Evolutionary conservation across 805 yeast genomes (phyloP), one percentile per base, ranked within the genome.

Genomic region (Cyberlindnera subsufficiens): DNA sequence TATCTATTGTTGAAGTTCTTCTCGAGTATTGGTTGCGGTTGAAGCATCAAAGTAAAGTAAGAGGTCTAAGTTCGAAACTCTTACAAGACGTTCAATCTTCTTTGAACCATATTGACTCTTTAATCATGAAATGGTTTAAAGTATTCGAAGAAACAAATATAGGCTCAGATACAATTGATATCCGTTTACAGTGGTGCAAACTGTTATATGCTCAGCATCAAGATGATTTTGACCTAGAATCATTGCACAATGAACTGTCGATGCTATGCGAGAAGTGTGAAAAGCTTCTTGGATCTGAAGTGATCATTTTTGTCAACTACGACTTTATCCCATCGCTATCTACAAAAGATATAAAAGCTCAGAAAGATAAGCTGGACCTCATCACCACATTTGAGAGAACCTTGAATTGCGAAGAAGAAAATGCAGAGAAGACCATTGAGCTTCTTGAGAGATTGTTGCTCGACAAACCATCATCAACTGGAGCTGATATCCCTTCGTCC

Each of bases 311-410:
- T 58, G 70, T 78, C 1, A 88, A 89, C 55, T 83, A 74, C 50
- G 65, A 69, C 1, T 65, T 72, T 43, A 76, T 90, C 14, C 82
- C 87, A 2, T 64, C 69, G 1, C 60, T 90, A 3, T 79, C 72
- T 34, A 40, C 60, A 1, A 63, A 68, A 1, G 67, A 75, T 5
- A 69, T 86, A 8, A 70, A 69, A 30, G 68, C 77, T 5, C 90
- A 87, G 52, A 65, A 80, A 16, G 81, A 90, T 2, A 86, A 87
- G 39, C 68, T 86, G 13, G 77, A 79, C 22, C 86, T 91, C 0
- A 74, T 88, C 35, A 66, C 82, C 0, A 72, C 80, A 11, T 85
- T 86, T 52, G 72, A 86, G 3, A 67, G 66, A 15, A 44, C 52
- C 4, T 35, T 53, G 17, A 42, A 43, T 4, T 48, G 52, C 15